Evolutionary conservation across 192 early-diverging fungal genomes (phyloP), one percentile per base, ranked within the genome.

Genomic region (Coemansia sp.): DNA sequence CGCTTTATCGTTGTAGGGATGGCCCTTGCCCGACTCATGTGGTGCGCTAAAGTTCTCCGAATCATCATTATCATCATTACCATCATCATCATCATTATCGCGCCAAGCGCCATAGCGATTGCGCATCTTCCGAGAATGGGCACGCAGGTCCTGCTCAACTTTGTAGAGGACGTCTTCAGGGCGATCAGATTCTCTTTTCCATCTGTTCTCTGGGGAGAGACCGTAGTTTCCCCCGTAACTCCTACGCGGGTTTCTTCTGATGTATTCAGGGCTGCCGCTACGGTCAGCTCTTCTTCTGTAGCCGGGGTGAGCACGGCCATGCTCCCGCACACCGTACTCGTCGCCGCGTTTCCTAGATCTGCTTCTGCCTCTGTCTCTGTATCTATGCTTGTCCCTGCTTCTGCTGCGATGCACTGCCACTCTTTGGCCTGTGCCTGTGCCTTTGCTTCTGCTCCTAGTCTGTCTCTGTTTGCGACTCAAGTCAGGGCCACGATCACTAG

Each of bases 191-290:
- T 15, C 5, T 54, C n/a, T 31, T 30, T 29, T 28, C 20, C 29
- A 30, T 29, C 19, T 54, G 17, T 13, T 30, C 4, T 33, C 29
- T 33, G 52, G 27, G 19, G 30, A 33, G 33, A 17, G 14, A 15
- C 19, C 33, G 29, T 33, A n/a, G n/a, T 54, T 31, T 25, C 23
- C 52, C 33, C 30, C 23, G 9, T n/a, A 31, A 15, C 29, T 14
- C 8, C 30, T 54, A 20, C 29, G n/a, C 6, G 27, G 8, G 8
- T 20, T 33, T n/a, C n/a, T n/a, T n/a, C n/a, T n/a, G n/a, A n/a
- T n/a, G 30, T 54, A 54, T 2, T 2, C 52, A 33, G 52, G 52
- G 30, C 52, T 54, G 17, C 52, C n/a, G 30, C 29, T 54, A 54
- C 30, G 52, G 3, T 54, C 14, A 7, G 52, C 13, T 29, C 29